Percentiles rank a stretch among this genome's conserved stretches.
Evolutionary conservation across 2,329 filamentous ascomycete species (phyloP).

Genomic region (Chaetoscypha palmicola): DNA sequence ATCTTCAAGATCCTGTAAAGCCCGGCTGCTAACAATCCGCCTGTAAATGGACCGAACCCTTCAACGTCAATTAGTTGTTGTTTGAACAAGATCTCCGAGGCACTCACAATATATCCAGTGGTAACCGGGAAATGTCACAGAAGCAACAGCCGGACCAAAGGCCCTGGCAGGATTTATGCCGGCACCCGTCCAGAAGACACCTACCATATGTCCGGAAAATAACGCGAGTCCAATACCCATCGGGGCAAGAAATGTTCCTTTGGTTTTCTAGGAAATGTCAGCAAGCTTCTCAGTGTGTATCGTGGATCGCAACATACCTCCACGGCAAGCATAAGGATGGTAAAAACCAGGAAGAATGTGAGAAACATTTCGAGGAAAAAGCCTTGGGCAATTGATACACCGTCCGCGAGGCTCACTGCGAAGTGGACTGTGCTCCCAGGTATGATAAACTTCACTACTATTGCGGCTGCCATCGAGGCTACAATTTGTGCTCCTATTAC

Average conservation of each 20-base stretch:
- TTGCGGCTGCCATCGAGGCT: constrained; percentile 29
- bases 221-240: constrained; percentile 41
- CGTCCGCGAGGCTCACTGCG: constrained; percentile 6
- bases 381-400: constrained; percentile 1
- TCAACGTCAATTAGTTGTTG: background rate
- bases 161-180: constrained; percentile 42
- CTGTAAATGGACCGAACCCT: constrained; percentile 45
- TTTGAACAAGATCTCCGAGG: background rate
- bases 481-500: constrained; percentile 7
- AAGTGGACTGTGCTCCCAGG: constrained; percentile 16
- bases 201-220: constrained; percentile 33
- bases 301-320: constrained; percentile 6
- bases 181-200: constrained; percentile 42
- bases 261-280: constrained; percentile 32
- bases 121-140: constrained; percentile 34
- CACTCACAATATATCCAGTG: constrained; percentile 41
- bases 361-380: constrained; percentile 2
- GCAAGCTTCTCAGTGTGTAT: background rate
- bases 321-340: constrained; percentile 11
- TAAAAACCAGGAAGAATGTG: constrained; percentile 2
- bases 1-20: constrained; percentile 45
- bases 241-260: constrained; percentile 41
- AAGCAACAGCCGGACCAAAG: constrained; percentile 40
- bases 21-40: constrained; percentile 40
- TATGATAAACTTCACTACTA: constrained; percentile 35